Evolutionary conservation across 345 rosid genomes (phyloP).

Genomic region (Clarkia xantiana): DNA sequence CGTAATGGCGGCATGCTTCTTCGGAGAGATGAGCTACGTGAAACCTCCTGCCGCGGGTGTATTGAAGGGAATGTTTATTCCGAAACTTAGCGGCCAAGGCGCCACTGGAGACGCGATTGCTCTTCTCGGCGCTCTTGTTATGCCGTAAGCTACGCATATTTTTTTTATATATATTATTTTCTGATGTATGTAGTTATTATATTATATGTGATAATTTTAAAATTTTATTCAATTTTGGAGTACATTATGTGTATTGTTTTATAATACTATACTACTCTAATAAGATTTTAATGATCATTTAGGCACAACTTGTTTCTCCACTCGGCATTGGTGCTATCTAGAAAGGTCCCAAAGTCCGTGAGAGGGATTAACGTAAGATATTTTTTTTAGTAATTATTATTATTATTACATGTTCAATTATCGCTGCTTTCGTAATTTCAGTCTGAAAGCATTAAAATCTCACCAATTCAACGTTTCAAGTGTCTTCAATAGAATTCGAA

Average conservation of each 20-base stretch:
- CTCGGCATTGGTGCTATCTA: conserved; percentile 32
- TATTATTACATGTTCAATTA: too few species aligned
- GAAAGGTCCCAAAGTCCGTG: conserved; percentile 34
- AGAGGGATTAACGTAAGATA: conserved; percentile 41
- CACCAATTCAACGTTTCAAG: too few species aligned
- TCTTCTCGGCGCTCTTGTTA: conserved; percentile 34
- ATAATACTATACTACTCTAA: neutral
- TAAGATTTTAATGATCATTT: neutral
- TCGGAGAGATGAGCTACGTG: conserved; percentile 24
- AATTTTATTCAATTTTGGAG: too few species aligned
- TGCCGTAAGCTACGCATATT: conserved; percentile 44
- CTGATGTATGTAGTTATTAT: too few species aligned
- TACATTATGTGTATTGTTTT: too few species aligned
- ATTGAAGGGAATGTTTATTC: conserved; percentile 33
- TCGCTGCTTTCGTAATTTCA: too few species aligned
- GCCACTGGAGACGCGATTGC: conserved; percentile 35
- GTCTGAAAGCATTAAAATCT: too few species aligned
- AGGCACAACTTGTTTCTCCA: conserved; percentile 44
- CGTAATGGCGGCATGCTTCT: conserved; percentile 32
- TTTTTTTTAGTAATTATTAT: too few species aligned
- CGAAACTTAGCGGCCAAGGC: conserved; percentile 24
- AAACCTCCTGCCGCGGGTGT: conserved; percentile 33
- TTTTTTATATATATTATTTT: too few species aligned
- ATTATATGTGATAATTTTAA: too few species aligned
- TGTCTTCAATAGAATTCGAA: too few species aligned